These are phyloP conservation scores for Bombardia bombarda DNA, from an alignment of 495 filamentous ascomycete genomes.

Conservation along the genomic window DNA sequence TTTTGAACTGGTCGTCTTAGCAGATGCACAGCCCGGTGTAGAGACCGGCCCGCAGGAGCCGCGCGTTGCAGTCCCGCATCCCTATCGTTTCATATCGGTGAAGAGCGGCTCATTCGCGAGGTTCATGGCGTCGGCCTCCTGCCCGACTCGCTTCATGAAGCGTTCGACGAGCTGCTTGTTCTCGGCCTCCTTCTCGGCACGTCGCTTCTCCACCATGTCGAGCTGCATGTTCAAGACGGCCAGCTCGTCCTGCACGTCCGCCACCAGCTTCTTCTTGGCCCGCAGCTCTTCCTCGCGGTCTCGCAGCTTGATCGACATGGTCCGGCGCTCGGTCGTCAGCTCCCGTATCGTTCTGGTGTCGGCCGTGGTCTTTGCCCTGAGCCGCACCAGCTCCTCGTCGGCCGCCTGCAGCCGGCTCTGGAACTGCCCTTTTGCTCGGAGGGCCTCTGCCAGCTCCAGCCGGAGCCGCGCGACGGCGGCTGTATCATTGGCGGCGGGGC, in stretches of 20 bases:
- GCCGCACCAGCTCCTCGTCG: conserved; percentile 52
- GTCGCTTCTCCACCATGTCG: conserved; percentile 71
- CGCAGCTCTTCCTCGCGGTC: conserved; percentile 81
- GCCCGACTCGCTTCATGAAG: conserved; percentile 80
- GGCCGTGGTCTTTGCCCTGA: conserved; percentile 46
- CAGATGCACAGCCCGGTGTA: no score
- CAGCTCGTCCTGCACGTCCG: conserved; percentile 88
- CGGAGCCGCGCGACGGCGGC: conserved; percentile 40
- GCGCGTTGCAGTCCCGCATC: not conserved
- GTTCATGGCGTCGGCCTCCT: conserved; percentile 87
- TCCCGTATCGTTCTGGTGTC: conserved; percentile 51
- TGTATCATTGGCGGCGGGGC: conserved; percentile 20
- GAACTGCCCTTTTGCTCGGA: conserved; percentile 60
- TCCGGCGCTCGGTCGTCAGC: conserved; percentile 54
- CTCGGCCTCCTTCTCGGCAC: conserved; percentile 61
- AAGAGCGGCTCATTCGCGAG: conserved; percentile 37
- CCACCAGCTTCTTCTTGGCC: conserved; percentile 72
- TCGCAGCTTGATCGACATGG: conserved; percentile 53
- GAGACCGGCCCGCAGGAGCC: no score
- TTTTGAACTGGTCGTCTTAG: no score
- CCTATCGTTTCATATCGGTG: not conserved
- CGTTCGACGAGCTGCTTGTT: conserved; percentile 83
- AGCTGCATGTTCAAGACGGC: conserved; percentile 78
- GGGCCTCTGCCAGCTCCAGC: conserved; percentile 63
- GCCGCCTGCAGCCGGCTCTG: conserved; percentile 50